Conservation (phyloP, 2,329 filamentous ascomycete species). For the Aaosphaeria arxii region DNA sequence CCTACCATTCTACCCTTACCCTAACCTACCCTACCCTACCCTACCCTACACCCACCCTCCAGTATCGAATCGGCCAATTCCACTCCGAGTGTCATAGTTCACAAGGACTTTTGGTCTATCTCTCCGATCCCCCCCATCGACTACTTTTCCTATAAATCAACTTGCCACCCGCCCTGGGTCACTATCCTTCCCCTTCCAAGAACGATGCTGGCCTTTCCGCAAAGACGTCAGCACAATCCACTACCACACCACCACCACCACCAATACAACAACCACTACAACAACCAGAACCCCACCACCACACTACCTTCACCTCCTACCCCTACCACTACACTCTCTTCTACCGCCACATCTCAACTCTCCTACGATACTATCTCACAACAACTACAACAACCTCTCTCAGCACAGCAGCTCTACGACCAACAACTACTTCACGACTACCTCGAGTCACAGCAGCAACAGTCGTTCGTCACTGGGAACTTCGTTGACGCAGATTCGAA, state of each 20-base stretch:
- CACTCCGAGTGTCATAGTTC: conserved; percentile 24
- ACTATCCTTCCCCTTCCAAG: conserved; percentile 22
- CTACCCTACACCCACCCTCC: not conserved
- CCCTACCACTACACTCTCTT: conserved; percentile 22
- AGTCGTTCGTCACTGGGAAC: conserved; percentile 14
- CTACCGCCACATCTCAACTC: conserved; percentile 22
- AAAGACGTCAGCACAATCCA: conserved; percentile 35
- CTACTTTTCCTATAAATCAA: conserved; percentile 33
- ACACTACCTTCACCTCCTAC: conserved; percentile 18
- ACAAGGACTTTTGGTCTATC: not conserved
- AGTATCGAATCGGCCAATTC: conserved; percentile 18
- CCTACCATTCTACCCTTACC: too few relatives aligned
- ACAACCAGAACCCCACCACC: not conserved
- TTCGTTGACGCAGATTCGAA: conserved; percentile 9
- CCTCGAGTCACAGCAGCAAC: conserved; percentile 33
- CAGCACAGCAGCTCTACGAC: conserved; percentile 21
- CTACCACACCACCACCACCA: conserved; percentile 11
- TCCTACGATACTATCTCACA: conserved; percentile 16
- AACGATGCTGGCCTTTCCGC: conserved; percentile 37
- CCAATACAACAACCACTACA: too few relatives aligned
- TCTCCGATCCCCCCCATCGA: conserved; percentile 6
- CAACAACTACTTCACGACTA: conserved; percentile 37
- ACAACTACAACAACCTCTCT: conserved; percentile 21
- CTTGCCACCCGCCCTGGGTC: conserved; percentile 36
- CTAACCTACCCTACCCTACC: too few relatives aligned